These are phyloP conservation scores for Citrus unshiu DNA, from an alignment of 345 rosid genomes.

Conservation along the genomic window DNA sequence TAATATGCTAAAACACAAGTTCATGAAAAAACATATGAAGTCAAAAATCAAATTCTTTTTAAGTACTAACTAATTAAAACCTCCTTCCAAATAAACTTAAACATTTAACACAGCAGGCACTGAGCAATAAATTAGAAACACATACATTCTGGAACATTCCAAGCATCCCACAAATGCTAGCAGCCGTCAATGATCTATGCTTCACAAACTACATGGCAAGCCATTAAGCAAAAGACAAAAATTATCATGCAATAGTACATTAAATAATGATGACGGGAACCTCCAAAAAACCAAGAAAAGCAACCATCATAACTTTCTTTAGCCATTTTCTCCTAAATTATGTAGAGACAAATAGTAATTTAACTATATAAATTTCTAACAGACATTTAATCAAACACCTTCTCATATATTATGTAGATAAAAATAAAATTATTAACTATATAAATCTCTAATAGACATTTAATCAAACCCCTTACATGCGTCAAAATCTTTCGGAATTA, in stretches of 20 bases:
- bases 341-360: too few relatives aligned
- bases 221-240: neutral
- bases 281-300: neutral
- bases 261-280: neutral
- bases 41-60: neutral
- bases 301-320: neutral
- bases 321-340: too few relatives aligned
- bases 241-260: neutral
- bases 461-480: too few relatives aligned
- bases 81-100: neutral
- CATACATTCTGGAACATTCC: slow-evolving; percentile 89
- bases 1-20: neutral
- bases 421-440: too few relatives aligned
- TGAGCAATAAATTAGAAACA: neutral
- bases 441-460: too few relatives aligned
- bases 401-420: too few relatives aligned
- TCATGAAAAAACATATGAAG: neutral
- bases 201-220: slow-evolving; percentile 53
- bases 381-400: too few relatives aligned
- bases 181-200: slow-evolving; percentile 38
- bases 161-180: slow-evolving; percentile 47
- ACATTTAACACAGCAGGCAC: neutral
- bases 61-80: neutral
- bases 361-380: too few relatives aligned
- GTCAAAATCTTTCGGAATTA: too few relatives aligned